phyloP scores from a whole-genome alignment of 2,329 filamentous ascomycete species.

The Remersonia thermophila region DNA sequence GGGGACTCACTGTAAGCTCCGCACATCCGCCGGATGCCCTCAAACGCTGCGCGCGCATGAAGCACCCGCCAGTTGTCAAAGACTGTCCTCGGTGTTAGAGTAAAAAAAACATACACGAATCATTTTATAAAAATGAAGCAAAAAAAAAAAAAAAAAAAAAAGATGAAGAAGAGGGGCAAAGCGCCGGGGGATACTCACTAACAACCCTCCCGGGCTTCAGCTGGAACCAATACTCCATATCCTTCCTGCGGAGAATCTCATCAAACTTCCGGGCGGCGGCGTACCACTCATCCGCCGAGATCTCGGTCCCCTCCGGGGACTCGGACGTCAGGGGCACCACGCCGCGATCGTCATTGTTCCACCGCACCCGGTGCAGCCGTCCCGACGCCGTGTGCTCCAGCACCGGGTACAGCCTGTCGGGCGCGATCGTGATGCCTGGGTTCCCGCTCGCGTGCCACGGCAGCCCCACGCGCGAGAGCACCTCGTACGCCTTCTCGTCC shows the following conservation, averaged over 20 bases:
- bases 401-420: conserved; percentile 58
- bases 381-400: conserved; percentile 43
- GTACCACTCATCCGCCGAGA: conserved; percentile 56
- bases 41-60: conserved; percentile 75
- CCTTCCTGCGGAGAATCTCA: conserved; percentile 49
- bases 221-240: conserved; percentile 68
- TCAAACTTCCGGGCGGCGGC: conserved; percentile 64
- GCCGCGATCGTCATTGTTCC: conserved; percentile 88
- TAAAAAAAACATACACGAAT: no score
- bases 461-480: conserved; percentile 45
- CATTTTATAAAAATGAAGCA: no score
- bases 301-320: conserved; percentile 21
- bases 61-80: conserved; percentile 96
- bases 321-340: conserved; percentile 40
- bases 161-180: no score
- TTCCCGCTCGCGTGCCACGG: conserved; percentile 86
- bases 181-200: conserved; percentile 41
- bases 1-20: conserved; percentile 69
- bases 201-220: conserved; percentile 66
- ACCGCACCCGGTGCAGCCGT: conserved; percentile 52
- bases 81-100: no score
- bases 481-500: conserved; percentile 42
- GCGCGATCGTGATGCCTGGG: conserved; percentile 65
- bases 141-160: conserved; percentile 5
- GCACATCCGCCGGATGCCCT: conserved; percentile 75